Base-by-base conservation (phyloP, 202 grass and related monocot species). In the Bolboschoenoplectus hybrid region DNA sequence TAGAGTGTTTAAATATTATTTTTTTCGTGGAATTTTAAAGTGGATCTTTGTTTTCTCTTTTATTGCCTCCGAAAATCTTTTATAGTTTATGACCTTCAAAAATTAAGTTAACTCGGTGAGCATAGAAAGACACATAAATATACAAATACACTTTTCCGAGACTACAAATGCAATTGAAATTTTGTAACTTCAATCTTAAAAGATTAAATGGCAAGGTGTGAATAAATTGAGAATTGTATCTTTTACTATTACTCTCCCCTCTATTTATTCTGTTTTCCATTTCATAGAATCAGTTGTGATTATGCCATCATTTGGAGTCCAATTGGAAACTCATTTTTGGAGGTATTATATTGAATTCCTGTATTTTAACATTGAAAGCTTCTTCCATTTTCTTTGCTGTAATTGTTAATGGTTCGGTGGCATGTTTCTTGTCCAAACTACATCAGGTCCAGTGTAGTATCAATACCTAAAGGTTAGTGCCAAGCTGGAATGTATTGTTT, bases 281-380 rank as follows among this genome's bases (percentile, higher is more conserved):
- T 60, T 38, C 87, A 69, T 84, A 95, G 91, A 95, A 56, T 92
- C 91, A 32, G 84, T 96, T 67, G 52, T 98, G 51, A 91, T 96
- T 85, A 91, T 96, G 85, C 91, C 89, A 68, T 74, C 64, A 81
- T 94, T 95, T 86, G 93, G 93, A 2, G 41, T 98, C 73, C 93
- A 98, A 62, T 71, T 94, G 72, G 91, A 96, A 73, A 81, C 87
- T 85, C 93, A 91, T 83, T 95, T 85, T 80, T 92, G 91, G 93
- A 95, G 89, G 95, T 88, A 92, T 43, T 38, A 60, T 80, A 41
- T 40, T 57, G 14, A 71, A 36, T 60, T 60, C 11, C 35, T 61
- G 53, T 41, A 80, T 60, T 35, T 13, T 0, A 74, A 52, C 10
- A 52, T 52, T 8, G 9, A 52, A 74, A 52, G 43, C n/a, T 74